Conservation (phyloP, 768 basidiomycete genomes). For the Phylloporus sp. region DNA sequence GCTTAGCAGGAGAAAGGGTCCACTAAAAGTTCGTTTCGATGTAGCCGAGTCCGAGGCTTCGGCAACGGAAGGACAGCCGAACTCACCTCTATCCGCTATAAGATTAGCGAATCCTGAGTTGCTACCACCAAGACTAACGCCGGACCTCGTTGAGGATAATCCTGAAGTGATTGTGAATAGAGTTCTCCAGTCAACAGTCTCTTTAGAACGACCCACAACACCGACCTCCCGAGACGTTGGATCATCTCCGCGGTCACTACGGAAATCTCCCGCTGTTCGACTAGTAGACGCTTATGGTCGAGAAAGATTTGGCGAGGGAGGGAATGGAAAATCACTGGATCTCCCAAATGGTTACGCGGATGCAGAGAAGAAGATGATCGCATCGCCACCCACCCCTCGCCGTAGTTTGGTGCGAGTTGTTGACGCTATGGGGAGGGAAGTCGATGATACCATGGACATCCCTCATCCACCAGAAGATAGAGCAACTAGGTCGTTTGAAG, state of each 20-base stretch:
- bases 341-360: constrained; percentile 17
- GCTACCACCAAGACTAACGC: constrained; percentile 4
- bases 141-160: constrained; percentile 7
- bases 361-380: constrained; percentile 10
- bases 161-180: constrained; percentile 5
- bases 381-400: constrained; percentile 17
- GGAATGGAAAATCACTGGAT: neutral
- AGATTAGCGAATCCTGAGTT: constrained; percentile 22
- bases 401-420: constrained; percentile 53
- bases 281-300: constrained; percentile 72
- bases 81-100: constrained; percentile 28
- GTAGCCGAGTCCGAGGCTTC: constrained; percentile 35
- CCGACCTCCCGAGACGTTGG: constrained; percentile 24
- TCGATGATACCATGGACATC: constrained; percentile 36
- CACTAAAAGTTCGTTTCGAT: constrained; percentile 74
- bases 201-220: constrained; percentile 20
- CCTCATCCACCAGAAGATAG: constrained; percentile 27
- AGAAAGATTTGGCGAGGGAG: constrained; percentile 31
- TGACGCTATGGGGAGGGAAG: constrained; percentile 66
- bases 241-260: constrained; percentile 33
- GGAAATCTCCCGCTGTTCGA: constrained; percentile 52
- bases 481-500: constrained; percentile 16
- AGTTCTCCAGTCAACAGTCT: neutral
- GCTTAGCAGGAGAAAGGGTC: constrained; percentile 45
- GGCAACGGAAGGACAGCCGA: constrained; percentile 24